phyloP scores from a whole-genome alignment of 2,329 filamentous ascomycete species.

The Chaetomium globosum region DNA sequence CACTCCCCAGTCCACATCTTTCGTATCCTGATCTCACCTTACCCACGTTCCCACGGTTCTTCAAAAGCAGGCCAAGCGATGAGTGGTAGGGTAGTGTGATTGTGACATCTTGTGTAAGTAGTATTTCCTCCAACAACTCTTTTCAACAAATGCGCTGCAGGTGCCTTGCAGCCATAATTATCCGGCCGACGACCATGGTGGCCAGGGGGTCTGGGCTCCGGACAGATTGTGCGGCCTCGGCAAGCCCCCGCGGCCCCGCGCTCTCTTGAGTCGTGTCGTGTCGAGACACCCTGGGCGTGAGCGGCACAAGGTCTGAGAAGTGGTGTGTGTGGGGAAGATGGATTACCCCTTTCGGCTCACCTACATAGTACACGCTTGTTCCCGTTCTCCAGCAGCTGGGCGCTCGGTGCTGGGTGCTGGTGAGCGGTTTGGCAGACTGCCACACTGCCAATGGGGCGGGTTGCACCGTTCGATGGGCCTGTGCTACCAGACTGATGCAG shows the following conservation, averaged over 20 bases:
- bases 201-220: conserved; percentile 12
- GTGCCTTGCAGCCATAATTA: conserved; percentile 26
- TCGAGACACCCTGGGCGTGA: conserved; percentile 21
- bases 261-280: not conserved
- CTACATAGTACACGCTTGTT: conserved; percentile 14
- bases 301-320: conserved; percentile 6
- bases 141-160: conserved; percentile 1
- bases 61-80: not conserved
- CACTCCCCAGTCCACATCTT: not conserved
- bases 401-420: conserved; percentile 6
- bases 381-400: conserved; percentile 25
- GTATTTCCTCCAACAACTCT: not conserved
- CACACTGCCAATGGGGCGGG: conserved; percentile 11
- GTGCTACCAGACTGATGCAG: not conserved
- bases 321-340: conserved; percentile 20
- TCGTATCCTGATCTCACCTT: not conserved
- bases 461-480: conserved; percentile 13
- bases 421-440: conserved; percentile 10
- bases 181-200: conserved; percentile 19
- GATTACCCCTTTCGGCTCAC: conserved; percentile 26
- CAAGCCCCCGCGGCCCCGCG: conserved; percentile 20
- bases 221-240: conserved; percentile 23
- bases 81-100: not conserved
- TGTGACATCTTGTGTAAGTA: not conserved
- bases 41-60: conserved; percentile 4